Base-by-base conservation (phyloP, 2,329 filamentous ascomycete genomes). In the Aureobasidium lini region DNA sequence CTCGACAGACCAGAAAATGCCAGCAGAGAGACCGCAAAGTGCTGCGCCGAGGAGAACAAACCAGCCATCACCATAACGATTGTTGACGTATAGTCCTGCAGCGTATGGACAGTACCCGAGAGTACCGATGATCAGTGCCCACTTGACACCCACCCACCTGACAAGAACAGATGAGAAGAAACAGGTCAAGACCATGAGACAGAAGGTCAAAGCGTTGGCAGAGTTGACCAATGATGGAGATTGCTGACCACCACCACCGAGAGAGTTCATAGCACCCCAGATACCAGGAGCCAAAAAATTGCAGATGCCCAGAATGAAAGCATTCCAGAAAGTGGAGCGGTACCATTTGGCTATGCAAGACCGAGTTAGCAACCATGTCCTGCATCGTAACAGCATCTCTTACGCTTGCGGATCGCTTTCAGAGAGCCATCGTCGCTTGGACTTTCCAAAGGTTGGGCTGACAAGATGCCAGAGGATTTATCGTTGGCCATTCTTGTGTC, bases 1-100 rank as follows among this genome's bases (percentile, higher is more conserved):
- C 71, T 90, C 87, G 0, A 86, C 83, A 77, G 85, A 85, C 87
- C 87, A 90, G 71, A 90, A 90, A 0, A 90, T 76, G 0, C 87
- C 87, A 0, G 87, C 87, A 0, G 83, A 85, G 34, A 89, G 77
- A 16, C 87, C 87, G 63, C 87, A 90, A 0, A 87, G 74, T 0
- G 85, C 85, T 0, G 85, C 85, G 0, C 86, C 87, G 8, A 90
- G 71, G 0, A 89, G 76, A 0, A 85, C 79, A 9, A 89, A 78
- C 87, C 87, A 90, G 63, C 85, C 81, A 0, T 74, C 83, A 1
- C 84, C 85, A 65, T 80, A 90, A 0, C 86, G 79, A 67, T 89
- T 90, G 71, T 90, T 88, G 3, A 81, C 83, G 69, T 90, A 90
- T 0, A 90, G 73, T 0, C 85, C 87, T 0, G 87, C 87, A 0